phyloP scores from a whole-genome alignment of 208 protist genomes.

The Trypanosoma rangeli region DNA sequence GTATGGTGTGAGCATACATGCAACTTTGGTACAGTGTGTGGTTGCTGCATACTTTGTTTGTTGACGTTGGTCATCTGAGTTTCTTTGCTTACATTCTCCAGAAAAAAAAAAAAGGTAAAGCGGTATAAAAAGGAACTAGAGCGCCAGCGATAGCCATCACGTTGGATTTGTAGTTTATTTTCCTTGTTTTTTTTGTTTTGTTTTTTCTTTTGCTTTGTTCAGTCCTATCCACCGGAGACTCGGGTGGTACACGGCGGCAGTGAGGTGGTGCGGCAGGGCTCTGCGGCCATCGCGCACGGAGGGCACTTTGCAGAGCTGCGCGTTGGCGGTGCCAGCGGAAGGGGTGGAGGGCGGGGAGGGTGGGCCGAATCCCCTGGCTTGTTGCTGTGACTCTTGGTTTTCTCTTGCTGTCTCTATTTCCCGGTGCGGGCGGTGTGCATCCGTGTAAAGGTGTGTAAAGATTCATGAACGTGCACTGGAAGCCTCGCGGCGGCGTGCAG shows the following conservation, averaged over 20 bases:
- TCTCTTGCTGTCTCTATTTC: neutral
- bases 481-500: constrained; percentile 60
- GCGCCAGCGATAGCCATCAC: neutral
- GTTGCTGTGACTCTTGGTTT: neutral
- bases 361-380: constrained; percentile 1
- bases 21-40: neutral
- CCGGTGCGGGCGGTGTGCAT: neutral
- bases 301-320: neutral
- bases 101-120: constrained; percentile 22
- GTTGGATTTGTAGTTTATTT: constrained; percentile 4
- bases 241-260: neutral
- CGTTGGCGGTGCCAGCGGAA: neutral
- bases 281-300: neutral
- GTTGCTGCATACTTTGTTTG: neutral
- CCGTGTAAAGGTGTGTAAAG: neutral
- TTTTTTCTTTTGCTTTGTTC: neutral
- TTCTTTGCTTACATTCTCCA: constrained; percentile 16
- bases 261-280: neutral
- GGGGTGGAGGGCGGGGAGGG: neutral
- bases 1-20: neutral
- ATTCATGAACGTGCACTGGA: constrained; percentile 56
- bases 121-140: neutral
- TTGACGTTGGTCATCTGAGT: neutral
- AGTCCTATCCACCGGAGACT: neutral
- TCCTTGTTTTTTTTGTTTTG: constrained; percentile 1